Conservation (phyloP, 2,329 filamentous ascomycete species). For the Juglanconis juglandina region DNA sequence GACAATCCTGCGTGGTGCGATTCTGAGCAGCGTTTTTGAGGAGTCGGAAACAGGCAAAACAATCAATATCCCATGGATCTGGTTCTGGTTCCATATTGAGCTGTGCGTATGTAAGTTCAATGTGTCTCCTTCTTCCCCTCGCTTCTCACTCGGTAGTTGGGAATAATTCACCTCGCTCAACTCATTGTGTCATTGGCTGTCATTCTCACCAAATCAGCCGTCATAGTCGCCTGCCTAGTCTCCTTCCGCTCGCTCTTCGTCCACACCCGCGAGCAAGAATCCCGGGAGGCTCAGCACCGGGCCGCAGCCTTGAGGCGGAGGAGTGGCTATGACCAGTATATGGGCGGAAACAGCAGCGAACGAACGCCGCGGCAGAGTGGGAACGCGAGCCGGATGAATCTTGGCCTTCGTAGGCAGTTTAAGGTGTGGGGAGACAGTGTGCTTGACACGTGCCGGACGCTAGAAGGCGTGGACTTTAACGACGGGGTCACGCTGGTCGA, state of each 20-base stretch:
- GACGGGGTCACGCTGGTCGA: conserved; percentile 15
- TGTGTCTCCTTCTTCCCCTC: neutral
- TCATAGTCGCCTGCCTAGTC: conserved; percentile 17
- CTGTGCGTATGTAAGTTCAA: conserved; percentile 11
- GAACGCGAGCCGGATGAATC: conserved; percentile 1
- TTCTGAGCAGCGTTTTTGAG: conserved; percentile 15
- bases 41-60: conserved; percentile 9
- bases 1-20: conserved; percentile 12
- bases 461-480: conserved; percentile 13
- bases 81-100: conserved; percentile 19
- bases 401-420: conserved; percentile 3
- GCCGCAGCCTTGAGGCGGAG: conserved; percentile 3
- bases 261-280: conserved; percentile 6
- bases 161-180: neutral
- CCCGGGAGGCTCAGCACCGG: conserved; percentile 6
- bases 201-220: neutral
- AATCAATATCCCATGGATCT: conserved; percentile 18
- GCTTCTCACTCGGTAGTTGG: no score
- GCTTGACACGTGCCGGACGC: conserved; percentile 15
- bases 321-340: conserved; percentile 5
- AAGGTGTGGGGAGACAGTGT: conserved; percentile 16
- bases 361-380: conserved; percentile 6
- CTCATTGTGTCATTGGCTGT: neutral
- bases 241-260: conserved; percentile 19
- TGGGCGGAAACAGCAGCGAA: neutral